Percentiles rank a stretch among this genome's conserved stretches.
These are phyloP conservation scores for Termitomyces sp. DNA, from an alignment of 768 basidiomycete genomes.

Conservation along the genomic window DNA sequence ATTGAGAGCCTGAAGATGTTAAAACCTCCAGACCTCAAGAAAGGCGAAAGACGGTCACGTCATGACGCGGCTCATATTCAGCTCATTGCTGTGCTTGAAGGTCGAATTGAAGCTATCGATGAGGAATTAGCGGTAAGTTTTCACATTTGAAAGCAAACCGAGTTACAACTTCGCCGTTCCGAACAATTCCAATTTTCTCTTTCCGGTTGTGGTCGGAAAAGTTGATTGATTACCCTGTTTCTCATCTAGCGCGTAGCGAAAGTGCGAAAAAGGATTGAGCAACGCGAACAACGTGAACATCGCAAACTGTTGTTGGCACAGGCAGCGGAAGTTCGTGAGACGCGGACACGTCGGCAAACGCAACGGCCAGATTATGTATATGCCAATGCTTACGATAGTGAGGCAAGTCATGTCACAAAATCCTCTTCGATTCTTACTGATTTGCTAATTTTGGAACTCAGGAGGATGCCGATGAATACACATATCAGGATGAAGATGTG, in stretches of 20 bases:
- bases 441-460: slow-evolving; percentile 29
- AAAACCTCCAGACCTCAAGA: slow-evolving; percentile 41
- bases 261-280: slow-evolving; percentile 66
- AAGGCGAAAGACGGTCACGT: slow-evolving; percentile 49
- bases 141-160: slow-evolving; percentile 6
- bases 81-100: slow-evolving; percentile 61
- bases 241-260: slow-evolving; percentile 62
- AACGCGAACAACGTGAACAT: slow-evolving; percentile 69
- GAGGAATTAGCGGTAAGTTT: slow-evolving; percentile 66
- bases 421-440: slow-evolving; percentile 17
- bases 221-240: slow-evolving; percentile 10
- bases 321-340: slow-evolving; percentile 76
- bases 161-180: not conserved
- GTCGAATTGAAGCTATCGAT: slow-evolving; percentile 62
- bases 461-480: slow-evolving; percentile 69
- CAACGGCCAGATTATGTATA: slow-evolving; percentile 82
- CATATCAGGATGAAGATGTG: slow-evolving; percentile 60
- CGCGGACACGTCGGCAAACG: slow-evolving; percentile 71
- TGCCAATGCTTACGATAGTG: slow-evolving; percentile 59
- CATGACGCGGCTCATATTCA: slow-evolving; percentile 57
- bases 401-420: slow-evolving; percentile 44
- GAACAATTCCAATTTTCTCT: slow-evolving; percentile 5
- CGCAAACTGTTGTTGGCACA: slow-evolving; percentile 62
- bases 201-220: slow-evolving; percentile 1
- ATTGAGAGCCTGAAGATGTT: slow-evolving; percentile 58